Evolutionary conservation across 768 basidiomycete genomes (phyloP).

Genomic region (Suillus weaverae): DNA sequence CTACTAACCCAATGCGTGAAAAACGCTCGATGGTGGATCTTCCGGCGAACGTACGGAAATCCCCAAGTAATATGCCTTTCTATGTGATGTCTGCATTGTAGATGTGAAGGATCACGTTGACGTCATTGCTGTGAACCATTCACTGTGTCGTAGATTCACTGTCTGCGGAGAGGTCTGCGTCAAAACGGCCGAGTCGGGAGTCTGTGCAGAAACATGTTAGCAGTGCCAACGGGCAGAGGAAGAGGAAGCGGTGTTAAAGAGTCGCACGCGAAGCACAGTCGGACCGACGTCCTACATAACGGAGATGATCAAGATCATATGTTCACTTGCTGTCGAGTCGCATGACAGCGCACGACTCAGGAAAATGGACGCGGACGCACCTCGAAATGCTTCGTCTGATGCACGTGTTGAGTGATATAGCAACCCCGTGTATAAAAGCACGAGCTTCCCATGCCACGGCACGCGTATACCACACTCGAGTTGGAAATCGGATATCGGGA

Average conservation of each 20-base stretch:
- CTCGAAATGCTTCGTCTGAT: not conserved
- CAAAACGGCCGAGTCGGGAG: constrained; percentile 32
- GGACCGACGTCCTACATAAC: not conserved
- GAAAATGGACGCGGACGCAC: not conserved
- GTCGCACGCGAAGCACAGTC: not conserved
- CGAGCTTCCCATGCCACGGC: not conserved
- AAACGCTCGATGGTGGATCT: constrained; percentile 31
- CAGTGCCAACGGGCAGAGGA: not conserved
- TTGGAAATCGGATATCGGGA: not conserved
- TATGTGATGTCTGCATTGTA: constrained; percentile 37
- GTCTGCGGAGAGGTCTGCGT: constrained; percentile 19
- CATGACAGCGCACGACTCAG: not conserved
- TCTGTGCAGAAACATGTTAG: not conserved
- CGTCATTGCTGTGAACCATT: constrained; percentile 31
- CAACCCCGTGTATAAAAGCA: not conserved
- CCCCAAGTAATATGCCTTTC: constrained; percentile 53
- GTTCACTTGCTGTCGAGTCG: not conserved
- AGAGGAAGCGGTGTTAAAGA: not conserved
- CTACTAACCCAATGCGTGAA: constrained; percentile 34
- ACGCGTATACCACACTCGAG: not conserved
- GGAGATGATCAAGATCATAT: not conserved
- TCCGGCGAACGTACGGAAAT: constrained; percentile 46
- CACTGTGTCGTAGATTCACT: constrained; percentile 25
- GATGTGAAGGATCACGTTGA: constrained; percentile 14
- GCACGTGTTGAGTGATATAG: not conserved